Percentiles rank a stretch among this genome's conserved stretches.
Evolutionary conservation across 1,284 basidiomycete species (phyloP).

Genomic region (Thelephora terrestris): DNA sequence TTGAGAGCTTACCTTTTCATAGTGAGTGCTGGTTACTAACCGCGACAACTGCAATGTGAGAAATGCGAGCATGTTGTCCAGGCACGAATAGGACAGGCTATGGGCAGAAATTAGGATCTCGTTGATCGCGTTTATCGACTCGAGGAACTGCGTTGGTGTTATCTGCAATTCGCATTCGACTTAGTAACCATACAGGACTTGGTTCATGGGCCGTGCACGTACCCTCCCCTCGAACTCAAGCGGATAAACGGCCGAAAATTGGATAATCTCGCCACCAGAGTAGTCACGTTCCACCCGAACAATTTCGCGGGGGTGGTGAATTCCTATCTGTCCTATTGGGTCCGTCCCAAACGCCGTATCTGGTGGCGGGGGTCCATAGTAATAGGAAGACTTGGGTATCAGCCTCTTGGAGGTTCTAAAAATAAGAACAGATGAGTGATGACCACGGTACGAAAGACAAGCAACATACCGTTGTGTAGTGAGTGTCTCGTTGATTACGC

Average conservation of each 20-base stretch:
- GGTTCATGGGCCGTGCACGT: slow-evolving; percentile 21
- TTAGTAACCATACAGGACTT: slow-evolving; percentile 7
- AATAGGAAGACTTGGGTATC: slow-evolving; percentile 71
- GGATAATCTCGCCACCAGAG: slow-evolving; percentile 66
- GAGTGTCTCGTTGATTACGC: slow-evolving; percentile 7
- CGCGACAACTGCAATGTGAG: slow-evolving; percentile 67
- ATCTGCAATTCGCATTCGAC: slow-evolving; percentile 34
- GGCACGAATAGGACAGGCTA: slow-evolving; percentile 48
- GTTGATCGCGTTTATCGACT: slow-evolving; percentile 78
- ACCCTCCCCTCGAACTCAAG: slow-evolving; percentile 78
- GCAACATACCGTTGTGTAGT: slow-evolving; percentile 2
- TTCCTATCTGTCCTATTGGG: slow-evolving; percentile 70
- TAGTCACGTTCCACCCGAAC: slow-evolving; percentile 79
- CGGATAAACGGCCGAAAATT: slow-evolving; percentile 74
- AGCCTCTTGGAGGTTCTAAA: slow-evolving; percentile 28
- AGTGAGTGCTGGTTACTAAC: slow-evolving; percentile 56
- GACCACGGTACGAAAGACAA: too few species aligned
- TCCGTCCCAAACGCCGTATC: slow-evolving; percentile 67
- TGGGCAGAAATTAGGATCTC: slow-evolving; percentile 73
- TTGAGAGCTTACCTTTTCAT: slow-evolving; percentile 49
- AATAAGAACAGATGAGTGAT: too few species aligned
- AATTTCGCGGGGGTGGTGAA: slow-evolving; percentile 79
- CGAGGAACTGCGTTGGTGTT: slow-evolving; percentile 73
- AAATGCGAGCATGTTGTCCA: slow-evolving; percentile 64
- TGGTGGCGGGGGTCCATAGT: slow-evolving; percentile 67